phyloP scores from a whole-genome alignment of 2,329 filamentous ascomycete species.

The Sordariomycetes sp. region DNA sequence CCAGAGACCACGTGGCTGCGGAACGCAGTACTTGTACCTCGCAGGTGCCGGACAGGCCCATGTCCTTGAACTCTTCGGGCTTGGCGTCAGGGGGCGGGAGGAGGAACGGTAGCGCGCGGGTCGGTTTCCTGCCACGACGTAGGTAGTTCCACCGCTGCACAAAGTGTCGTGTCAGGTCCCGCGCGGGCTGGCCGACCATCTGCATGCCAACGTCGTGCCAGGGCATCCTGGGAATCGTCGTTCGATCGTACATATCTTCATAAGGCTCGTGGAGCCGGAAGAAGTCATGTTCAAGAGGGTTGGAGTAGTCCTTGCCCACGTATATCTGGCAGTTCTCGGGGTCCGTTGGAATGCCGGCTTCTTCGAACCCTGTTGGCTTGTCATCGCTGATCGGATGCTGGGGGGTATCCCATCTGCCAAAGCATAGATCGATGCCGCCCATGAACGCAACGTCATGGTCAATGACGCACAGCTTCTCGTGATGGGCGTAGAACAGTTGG shows the following conservation, averaged over 20 bases:
- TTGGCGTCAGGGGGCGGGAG: slow-evolving; percentile 89
- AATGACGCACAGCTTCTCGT: slow-evolving; percentile 95
- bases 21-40: slow-evolving; percentile 94
- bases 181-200: slow-evolving; percentile 86
- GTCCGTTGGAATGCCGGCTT: slow-evolving; percentile 60
- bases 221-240: slow-evolving; percentile 81
- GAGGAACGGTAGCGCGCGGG: slow-evolving; percentile 82
- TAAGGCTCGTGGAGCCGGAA: slow-evolving; percentile 88
- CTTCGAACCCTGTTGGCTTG: slow-evolving; percentile 88
- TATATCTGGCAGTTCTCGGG: slow-evolving; percentile 91
- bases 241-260: slow-evolving; percentile 96
- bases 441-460: slow-evolving; percentile 95
- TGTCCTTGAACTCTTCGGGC: slow-evolving; percentile 67
- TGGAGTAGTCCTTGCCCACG: slow-evolving; percentile 97
- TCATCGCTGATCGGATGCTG: slow-evolving; percentile 86
- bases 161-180: slow-evolving; percentile 90
- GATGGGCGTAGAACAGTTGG: slow-evolving; percentile 98
- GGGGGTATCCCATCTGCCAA: slow-evolving; percentile 93
- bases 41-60: slow-evolving; percentile 86
- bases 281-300: slow-evolving; percentile 90
- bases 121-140: slow-evolving; percentile 81
- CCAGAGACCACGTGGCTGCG: slow-evolving; percentile 81
- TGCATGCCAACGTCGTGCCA: slow-evolving; percentile 99
- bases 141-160: slow-evolving; percentile 98
- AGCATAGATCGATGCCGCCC: slow-evolving; percentile 91